Percentiles rank a stretch among this genome's conserved stretches.
These are phyloP conservation scores for Parachaetomium inaequale DNA, from an alignment of 495 filamentous ascomycete species.

Conservation along the genomic window DNA sequence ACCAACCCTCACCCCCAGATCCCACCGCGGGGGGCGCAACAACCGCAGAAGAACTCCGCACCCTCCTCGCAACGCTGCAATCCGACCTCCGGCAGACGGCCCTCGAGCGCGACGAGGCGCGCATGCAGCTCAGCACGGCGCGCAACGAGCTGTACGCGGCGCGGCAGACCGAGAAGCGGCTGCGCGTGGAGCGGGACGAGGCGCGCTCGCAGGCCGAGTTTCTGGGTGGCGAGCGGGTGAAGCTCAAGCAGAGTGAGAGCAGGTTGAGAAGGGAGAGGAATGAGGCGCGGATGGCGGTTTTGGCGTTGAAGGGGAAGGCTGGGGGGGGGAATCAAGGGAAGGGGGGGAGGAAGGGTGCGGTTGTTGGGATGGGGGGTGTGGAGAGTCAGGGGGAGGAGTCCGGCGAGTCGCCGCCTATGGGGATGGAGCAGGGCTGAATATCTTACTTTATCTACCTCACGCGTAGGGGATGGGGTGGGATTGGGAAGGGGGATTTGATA, in stretches of 20 bases:
- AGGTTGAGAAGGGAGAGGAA: slow-evolving; percentile 31
- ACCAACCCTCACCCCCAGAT: not conserved
- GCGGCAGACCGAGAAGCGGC: slow-evolving; percentile 24
- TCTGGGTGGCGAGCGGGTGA: slow-evolving; percentile 15
- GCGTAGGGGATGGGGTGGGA: not conserved
- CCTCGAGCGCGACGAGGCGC: slow-evolving; percentile 25
- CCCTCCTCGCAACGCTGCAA: slow-evolving; percentile 10
- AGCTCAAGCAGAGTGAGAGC: slow-evolving; percentile 12
- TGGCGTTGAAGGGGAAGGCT: not conserved
- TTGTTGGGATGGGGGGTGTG: not conserved
- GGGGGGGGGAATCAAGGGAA: not conserved
- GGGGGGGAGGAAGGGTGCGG: slow-evolving; percentile 17
- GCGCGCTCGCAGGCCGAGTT: slow-evolving; percentile 20
- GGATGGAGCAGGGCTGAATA: slow-evolving; percentile 4
- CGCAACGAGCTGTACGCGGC: slow-evolving; percentile 33
- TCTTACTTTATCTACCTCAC: too few species aligned
- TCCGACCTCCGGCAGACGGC: slow-evolving; percentile 11
- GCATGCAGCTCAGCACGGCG: slow-evolving; percentile 22
- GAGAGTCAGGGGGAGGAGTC: slow-evolving; percentile 11
- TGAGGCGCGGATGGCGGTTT: slow-evolving; percentile 16
- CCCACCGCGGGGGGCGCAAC: not conserved
- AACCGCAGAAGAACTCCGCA: not conserved
- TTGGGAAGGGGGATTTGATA: not conserved
- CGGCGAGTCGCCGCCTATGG: slow-evolving; percentile 1
- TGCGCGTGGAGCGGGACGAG: slow-evolving; percentile 30